Conservation (phyloP, 371 early-diverging fungal species). For the Mucor indicus region DNA sequence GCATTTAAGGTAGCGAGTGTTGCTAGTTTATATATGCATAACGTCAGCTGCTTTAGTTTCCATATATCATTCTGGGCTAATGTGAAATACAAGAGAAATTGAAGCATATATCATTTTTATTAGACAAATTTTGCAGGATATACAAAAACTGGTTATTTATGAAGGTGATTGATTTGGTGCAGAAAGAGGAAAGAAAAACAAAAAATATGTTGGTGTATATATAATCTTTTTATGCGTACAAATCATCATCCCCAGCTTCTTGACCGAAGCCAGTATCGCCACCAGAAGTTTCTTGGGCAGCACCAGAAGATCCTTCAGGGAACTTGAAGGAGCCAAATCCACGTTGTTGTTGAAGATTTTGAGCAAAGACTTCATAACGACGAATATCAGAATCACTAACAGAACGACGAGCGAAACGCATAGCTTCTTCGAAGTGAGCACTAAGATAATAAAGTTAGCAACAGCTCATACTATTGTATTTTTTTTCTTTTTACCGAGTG, state of each 20-base stretch:
- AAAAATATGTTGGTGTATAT: too few species aligned
- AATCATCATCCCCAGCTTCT: constrained; percentile 55
- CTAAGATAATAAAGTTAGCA: neutral
- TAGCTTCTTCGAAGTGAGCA: constrained; percentile 98
- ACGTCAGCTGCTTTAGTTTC: too few species aligned
- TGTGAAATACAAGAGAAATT: too few species aligned
- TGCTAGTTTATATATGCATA: too few species aligned
- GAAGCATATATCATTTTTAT: too few species aligned
- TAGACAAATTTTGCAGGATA: too few species aligned
- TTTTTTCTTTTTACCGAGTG: constrained; percentile 50
- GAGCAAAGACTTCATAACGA: constrained; percentile 99
- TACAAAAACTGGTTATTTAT: too few species aligned
- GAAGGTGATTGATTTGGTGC: too few species aligned
- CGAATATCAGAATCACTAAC: constrained; percentile 98
- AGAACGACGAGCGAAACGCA: constrained; percentile 96
- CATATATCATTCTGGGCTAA: too few species aligned
- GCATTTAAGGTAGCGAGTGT: too few species aligned
- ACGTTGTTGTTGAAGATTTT: constrained; percentile 92
- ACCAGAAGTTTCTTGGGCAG: constrained; percentile 32
- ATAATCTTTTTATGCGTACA: constrained; percentile 59
- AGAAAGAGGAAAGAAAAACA: too few species aligned
- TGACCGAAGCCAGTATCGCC: constrained; percentile 45
- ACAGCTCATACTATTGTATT: neutral
- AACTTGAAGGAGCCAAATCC: constrained; percentile 93
- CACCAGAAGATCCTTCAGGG: constrained; percentile 63